Percentiles rank a stretch among this genome's conserved stretches.
These are phyloP conservation scores for Galerina sulciceps DNA, from an alignment of 768 basidiomycete genomes.

Conservation along the genomic window DNA sequence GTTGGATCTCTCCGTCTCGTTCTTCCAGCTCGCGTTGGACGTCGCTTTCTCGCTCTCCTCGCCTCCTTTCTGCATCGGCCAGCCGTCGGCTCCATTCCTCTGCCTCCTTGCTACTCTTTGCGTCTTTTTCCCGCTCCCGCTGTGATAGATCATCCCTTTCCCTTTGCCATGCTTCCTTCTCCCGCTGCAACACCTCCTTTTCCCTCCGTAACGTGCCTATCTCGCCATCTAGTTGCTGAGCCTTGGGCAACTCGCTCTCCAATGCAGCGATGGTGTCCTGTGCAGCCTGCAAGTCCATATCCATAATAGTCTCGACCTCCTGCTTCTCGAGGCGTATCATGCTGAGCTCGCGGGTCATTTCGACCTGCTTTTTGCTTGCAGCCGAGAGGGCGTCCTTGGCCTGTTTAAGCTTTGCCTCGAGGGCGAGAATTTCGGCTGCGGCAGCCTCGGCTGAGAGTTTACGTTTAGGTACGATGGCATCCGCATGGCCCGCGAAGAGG, in stretches of 20 bases:
- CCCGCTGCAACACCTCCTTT: constrained; percentile 53
- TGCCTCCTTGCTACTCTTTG: constrained; percentile 36
- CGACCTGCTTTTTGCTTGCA: constrained; percentile 64
- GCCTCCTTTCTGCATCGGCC: constrained; percentile 31
- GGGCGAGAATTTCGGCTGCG: constrained; percentile 46
- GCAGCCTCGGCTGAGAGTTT: constrained; percentile 47
- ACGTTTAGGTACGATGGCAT: constrained; percentile 60
- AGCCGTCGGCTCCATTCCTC: constrained; percentile 6
- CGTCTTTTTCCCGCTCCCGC: constrained; percentile 46
- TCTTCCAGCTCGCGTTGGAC: constrained; percentile 37
- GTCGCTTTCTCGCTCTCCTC: constrained; percentile 45
- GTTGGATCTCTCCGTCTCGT: constrained; percentile 55
- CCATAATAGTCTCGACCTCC: constrained; percentile 65
- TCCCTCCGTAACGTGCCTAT: constrained; percentile 53
- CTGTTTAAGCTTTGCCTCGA: constrained; percentile 70
- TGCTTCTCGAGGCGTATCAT: constrained; percentile 70
- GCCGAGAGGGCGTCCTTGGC: constrained; percentile 60
- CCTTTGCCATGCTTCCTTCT: constrained; percentile 45
- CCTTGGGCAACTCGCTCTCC: constrained; percentile 55
- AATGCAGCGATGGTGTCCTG: constrained; percentile 66
- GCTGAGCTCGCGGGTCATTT: constrained; percentile 64
- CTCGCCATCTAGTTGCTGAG: constrained; percentile 52
- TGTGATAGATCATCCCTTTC: constrained; percentile 36
- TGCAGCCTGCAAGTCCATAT: constrained; percentile 67
- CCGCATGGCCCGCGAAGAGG: constrained; percentile 82